Evolutionary conservation across 139 green algal species (phyloP), one percentile per base, ranked within the genome.

Genomic region (Chlorella sorokiniana): DNA sequence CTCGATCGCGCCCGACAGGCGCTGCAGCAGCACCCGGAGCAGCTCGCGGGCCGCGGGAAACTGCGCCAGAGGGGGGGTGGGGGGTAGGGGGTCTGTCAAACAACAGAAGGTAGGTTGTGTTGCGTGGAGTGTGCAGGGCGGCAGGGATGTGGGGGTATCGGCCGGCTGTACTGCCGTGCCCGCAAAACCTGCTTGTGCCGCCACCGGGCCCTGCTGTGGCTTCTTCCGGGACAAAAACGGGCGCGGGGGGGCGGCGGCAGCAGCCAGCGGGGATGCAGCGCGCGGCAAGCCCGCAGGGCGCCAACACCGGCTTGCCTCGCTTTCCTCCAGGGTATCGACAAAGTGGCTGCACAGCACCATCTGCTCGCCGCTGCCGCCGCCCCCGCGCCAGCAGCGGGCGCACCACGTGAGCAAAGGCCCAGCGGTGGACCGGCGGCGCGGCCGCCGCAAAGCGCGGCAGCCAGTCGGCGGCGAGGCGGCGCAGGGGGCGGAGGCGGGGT

Each of bases 251-350:
- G n/a, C n/a, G n/a, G n/a, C n/a, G n/a, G n/a, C n/a, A n/a, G n/a
- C n/a, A n/a, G n/a, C n/a, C n/a, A n/a, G n/a, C n/a, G n/a, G n/a
- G n/a, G n/a, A n/a, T n/a, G n/a, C 52, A 23, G 52, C 52, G 52
- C 16, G 18, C 54, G 27, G 16, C 54, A n/a, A 18, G 11, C 54
- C 41, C 41, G 41, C 41, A 81, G 48, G 35, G 42, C 68, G 4
- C 65, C 56, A 59, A 90, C n/a, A n/a, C n/a, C n/a, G n/a, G n/a
- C n/a, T n/a, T n/a, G n/a, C 85, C 84, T 92, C 89, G 23, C 88
- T 78, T 1, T 64, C 67, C 0, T 81, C 48, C 51, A 85, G 63
- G 8, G 63, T 75, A 29, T 40, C 35, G 16, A 85, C 45, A 16
- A 85, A 85, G 37, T 81, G 63, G 48, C 33, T 85, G 40, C 63